These are phyloP conservation scores for Aspergillus sp. DNA, from an alignment of 2,329 filamentous ascomycete species.

Conservation along the genomic window DNA sequence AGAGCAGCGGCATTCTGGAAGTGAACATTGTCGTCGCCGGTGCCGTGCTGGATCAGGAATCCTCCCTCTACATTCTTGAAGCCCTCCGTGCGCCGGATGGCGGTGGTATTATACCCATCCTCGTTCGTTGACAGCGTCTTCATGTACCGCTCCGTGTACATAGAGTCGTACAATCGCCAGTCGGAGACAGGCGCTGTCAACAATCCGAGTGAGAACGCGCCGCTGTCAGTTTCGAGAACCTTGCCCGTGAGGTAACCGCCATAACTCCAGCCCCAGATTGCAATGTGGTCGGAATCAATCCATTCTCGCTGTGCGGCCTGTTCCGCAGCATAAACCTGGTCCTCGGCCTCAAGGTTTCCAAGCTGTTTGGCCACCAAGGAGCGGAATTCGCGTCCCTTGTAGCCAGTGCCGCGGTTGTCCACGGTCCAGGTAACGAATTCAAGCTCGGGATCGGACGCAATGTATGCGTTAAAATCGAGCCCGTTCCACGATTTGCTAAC, in stretches of 20 bases:
- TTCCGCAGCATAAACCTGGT: conserved; percentile 67
- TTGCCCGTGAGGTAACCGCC: conserved; percentile 68
- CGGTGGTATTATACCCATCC: conserved; percentile 61
- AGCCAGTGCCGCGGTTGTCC: conserved; percentile 67
- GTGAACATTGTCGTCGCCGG: conserved; percentile 71
- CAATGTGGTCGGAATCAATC: conserved; percentile 60
- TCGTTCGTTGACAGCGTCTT: conserved; percentile 59
- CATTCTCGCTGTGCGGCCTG: conserved; percentile 53
- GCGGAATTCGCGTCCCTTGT: conserved; percentile 64
- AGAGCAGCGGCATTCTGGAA: conserved; percentile 66
- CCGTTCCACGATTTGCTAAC: conserved; percentile 58
- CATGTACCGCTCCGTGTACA: conserved; percentile 75
- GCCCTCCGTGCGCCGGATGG: conserved; percentile 57
- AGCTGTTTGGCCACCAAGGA: conserved; percentile 59
- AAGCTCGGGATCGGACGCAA: conserved; percentile 66
- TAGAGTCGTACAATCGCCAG: conserved; percentile 69
- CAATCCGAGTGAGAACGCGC: conserved; percentile 62
- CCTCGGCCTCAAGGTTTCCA: conserved; percentile 62
- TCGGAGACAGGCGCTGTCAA: conserved; percentile 67
- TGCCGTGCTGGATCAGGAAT: conserved; percentile 65
- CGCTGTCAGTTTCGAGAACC: conserved; percentile 62
- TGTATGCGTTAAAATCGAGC: conserved; percentile 62
- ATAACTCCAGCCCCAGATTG: conserved; percentile 69
- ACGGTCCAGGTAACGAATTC: conserved; percentile 68
- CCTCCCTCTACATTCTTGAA: conserved; percentile 64